Conservation (phyloP, 1,284 basidiomycete genomes). For the Fomitopsis palustris region DNA sequence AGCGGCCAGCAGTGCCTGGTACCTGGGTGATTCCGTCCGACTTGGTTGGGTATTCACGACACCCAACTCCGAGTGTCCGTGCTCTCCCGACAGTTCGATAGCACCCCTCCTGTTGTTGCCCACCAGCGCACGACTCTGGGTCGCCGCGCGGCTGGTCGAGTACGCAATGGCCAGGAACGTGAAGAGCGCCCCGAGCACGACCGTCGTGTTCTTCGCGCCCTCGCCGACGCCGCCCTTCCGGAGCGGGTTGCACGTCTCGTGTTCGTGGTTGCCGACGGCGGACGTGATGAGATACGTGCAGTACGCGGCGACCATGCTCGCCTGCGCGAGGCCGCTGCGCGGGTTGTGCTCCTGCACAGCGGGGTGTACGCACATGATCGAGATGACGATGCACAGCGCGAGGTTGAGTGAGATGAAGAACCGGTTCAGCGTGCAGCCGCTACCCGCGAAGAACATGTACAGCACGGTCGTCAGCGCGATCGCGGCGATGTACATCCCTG, state of each 20-base stretch:
- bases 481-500: conserved; percentile 80
- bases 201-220: conserved; percentile 82
- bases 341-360: conserved; percentile 92
- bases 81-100: conserved; percentile 61
- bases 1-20: conserved; percentile 93
- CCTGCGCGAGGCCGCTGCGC: conserved; percentile 92
- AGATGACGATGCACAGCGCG: conserved; percentile 76
- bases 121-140: conserved; percentile 87
- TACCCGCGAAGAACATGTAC: conserved; percentile 89
- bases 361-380: conserved; percentile 83
- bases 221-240: conserved; percentile 49
- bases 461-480: conserved; percentile 86
- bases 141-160: conserved; percentile 94
- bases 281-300: conserved; percentile 96
- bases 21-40: conserved; percentile 84
- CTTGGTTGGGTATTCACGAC: conserved; percentile 85
- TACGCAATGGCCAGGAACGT: conserved; percentile 99
- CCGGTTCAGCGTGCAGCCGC: conserved; percentile 85
- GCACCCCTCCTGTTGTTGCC: conserved; percentile 62
- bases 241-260: conserved; percentile 88
- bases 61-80: conserved; percentile 61
- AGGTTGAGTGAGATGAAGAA: conserved; percentile 98
- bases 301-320: conserved; percentile 95
- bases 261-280: conserved; percentile 90
- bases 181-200: conserved; percentile 90